These are phyloP conservation scores for Xylaria polymorpha DNA, from an alignment of 2,329 filamentous ascomycete species.

Conservation along the genomic window DNA sequence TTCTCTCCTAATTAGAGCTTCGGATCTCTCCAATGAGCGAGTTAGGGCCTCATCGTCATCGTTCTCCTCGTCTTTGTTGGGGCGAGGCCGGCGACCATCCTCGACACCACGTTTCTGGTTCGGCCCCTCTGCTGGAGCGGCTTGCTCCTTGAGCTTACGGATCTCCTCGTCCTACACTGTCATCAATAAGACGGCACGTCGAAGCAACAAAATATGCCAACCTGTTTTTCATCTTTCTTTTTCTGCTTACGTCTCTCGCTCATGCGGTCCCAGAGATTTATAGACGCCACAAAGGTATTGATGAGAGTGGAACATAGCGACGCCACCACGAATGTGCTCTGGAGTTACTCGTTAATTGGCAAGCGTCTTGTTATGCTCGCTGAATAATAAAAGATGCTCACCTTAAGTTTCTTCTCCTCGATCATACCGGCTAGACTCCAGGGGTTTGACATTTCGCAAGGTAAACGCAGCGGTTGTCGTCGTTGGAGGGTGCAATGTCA, in stretches of 20 bases:
- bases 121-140: slow-evolving; percentile 35
- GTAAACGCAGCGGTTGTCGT: background rate
- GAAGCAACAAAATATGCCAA: background rate
- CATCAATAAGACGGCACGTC: slow-evolving; percentile 10
- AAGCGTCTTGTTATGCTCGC: background rate
- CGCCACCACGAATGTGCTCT: slow-evolving; percentile 56
- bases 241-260: slow-evolving; percentile 49
- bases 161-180: slow-evolving; percentile 40
- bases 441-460: slow-evolving; percentile 33
- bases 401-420: slow-evolving; percentile 52
- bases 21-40: slow-evolving; percentile 48
- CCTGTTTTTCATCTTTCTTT: slow-evolving; percentile 51
- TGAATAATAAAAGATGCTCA: slow-evolving; percentile 21
- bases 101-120: slow-evolving; percentile 14
- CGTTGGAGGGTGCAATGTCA: background rate
- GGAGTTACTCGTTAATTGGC: background rate
- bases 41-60: slow-evolving; percentile 43
- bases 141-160: slow-evolving; percentile 32
- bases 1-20: slow-evolving; percentile 50
- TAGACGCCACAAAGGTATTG: slow-evolving; percentile 53
- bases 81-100: background rate
- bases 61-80: slow-evolving; percentile 40
- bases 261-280: slow-evolving; percentile 54
- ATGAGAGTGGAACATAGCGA: slow-evolving; percentile 55
- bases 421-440: slow-evolving; percentile 49